Evolutionary conservation across 2,329 filamentous ascomycete genomes (phyloP), one percentile per base, ranked within the genome.

Genomic region (Fusarium anthophilum): DNA sequence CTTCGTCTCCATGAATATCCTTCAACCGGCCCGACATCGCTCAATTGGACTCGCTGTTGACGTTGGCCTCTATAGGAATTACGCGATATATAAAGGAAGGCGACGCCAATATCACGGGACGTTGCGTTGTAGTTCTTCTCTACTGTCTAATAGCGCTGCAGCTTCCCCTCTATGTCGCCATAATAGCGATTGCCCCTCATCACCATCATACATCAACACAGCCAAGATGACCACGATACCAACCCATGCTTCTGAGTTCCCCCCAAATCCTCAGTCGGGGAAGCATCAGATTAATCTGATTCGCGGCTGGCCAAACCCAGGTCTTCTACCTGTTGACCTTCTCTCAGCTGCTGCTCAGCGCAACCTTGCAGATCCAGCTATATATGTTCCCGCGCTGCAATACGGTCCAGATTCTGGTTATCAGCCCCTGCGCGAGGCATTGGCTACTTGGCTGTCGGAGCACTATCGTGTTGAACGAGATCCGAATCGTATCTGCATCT

Each of bases 331-430:
- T 12, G 87, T 88, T 6, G 80, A 85, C 9, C 85, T 91, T 20
- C 86, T 97, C 64, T 86, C 88, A 41, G 82, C 84, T 35, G 92
- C 93, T 32, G 86, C 92, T 64, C 84, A 87, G 66, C 84, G 85
- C 59, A 89, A 91, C 14, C 87, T 97, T 54, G 85, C 88, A 20
- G 85, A 92, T 78, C 87, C 90, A 15, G 79, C 82, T 14, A 83
- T 92, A 64, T 89, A 87, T 63, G 84, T 87, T 6, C 89, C 91
- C 2, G 92, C 88, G n/a, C 87, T 98, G 43, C 87, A 91, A 66
- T 98, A 98, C 79, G 95, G 92, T 0, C 91, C 94, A 1, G 94
- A 97, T 80, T 84, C 89, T 48, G 95, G 95, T 35, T 92, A 92
- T 77, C 83, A 87, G 70, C 90, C 91, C n/a, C 85, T 96, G 43